phyloP scores from a whole-genome alignment of 2,329 filamentous ascomycete genomes.

The Ceratocystis eucalypticola region DNA sequence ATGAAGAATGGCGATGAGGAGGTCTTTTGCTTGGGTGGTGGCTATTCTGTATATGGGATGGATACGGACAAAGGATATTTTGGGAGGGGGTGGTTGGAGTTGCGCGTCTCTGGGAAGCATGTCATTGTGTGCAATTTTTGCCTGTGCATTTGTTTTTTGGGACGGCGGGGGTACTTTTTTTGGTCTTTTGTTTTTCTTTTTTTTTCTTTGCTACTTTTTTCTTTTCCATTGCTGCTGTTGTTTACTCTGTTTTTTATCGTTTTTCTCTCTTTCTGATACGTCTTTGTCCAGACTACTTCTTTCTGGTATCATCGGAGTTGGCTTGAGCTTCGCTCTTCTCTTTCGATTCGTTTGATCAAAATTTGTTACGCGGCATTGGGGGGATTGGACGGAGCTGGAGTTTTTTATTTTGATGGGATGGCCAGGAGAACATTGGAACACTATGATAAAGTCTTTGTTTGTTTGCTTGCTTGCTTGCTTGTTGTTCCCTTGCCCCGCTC shows the following conservation, averaged over 20 bases:
- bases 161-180: conserved; percentile 9
- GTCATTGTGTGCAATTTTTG: conserved; percentile 15
- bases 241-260: conserved; percentile 18
- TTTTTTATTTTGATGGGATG: conserved; percentile 15
- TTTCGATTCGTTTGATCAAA: conserved; percentile 12
- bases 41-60: conserved; percentile 16
- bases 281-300: conserved; percentile 19
- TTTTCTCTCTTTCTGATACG: conserved; percentile 17
- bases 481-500: not conserved
- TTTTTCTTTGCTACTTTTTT: conserved; percentile 17
- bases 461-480: conserved; percentile 16
- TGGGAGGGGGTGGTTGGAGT: conserved; percentile 13
- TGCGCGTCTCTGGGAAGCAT: conserved; percentile 17
- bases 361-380: conserved; percentile 13
- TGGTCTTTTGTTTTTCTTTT: conserved; percentile 15
- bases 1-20: not conserved
- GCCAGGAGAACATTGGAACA: conserved; percentile 4
- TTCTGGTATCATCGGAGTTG: conserved; percentile 19
- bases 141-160: conserved; percentile 13
- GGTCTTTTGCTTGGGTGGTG: conserved; percentile 10
- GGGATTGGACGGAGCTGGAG: conserved; percentile 18
- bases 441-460: conserved; percentile 10
- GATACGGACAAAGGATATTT: conserved; percentile 14
- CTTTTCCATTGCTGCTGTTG: conserved; percentile 19
- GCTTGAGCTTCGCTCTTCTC: conserved; percentile 15